Conservation (phyloP, 176 grass and related monocot genomes). For the Chrysopogon serrulatus region DNA sequence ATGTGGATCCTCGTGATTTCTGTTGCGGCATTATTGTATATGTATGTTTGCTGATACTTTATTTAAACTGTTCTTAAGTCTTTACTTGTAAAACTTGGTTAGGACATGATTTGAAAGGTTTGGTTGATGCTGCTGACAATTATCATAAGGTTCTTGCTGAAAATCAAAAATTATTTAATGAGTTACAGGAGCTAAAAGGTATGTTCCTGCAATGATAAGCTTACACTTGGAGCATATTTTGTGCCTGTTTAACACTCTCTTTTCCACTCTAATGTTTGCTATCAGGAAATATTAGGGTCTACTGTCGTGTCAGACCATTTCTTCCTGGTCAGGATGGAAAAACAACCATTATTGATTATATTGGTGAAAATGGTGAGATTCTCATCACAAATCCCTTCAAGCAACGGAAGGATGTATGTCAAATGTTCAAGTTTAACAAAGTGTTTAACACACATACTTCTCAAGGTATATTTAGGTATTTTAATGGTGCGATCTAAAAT, state of each 20-base stretch:
- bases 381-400: constrained; percentile 77
- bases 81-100: constrained; percentile 24
- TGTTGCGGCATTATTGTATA: constrained; percentile 5
- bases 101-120: constrained; percentile 69
- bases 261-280: constrained; percentile 18
- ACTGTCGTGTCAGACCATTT: constrained; percentile 90
- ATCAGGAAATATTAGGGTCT: constrained; percentile 98
- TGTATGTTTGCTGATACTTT: background rate
- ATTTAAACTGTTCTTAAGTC: background rate
- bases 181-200: constrained; percentile 97
- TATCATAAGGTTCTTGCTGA: constrained; percentile 86
- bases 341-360: constrained; percentile 69
- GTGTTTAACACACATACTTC: constrained; percentile 58
- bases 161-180: constrained; percentile 90
- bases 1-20: background rate
- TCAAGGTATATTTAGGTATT: constrained; percentile 67
- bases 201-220: background rate
- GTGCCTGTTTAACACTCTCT: background rate
- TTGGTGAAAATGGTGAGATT: constrained; percentile 91
- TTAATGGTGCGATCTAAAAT: background rate
- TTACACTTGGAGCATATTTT: background rate
- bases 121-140: constrained; percentile 85
- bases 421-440: constrained; percentile 98
- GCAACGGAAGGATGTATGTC: constrained; percentile 79
- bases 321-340: constrained; percentile 79